Evolutionary conservation across 257 asterid species (phyloP), one percentile per base, ranked within the genome.

Genomic region (Fraxinus quadrangulata): DNA sequence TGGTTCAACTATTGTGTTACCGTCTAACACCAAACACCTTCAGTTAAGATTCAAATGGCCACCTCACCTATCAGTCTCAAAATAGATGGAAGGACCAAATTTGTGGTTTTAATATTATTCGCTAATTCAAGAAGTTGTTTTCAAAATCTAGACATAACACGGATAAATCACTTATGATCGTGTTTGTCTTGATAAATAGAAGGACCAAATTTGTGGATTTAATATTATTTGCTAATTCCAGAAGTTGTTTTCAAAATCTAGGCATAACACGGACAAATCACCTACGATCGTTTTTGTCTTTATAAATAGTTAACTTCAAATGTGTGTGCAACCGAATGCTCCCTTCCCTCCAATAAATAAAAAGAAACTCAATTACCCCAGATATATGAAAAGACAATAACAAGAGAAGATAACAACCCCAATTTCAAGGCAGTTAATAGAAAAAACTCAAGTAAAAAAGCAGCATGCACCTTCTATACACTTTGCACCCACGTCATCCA

Each of bases 401-500:
- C 24, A 19, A 14, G 11, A 54, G 65, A 54, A 59, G 8, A 59
- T 59, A 21, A 9, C 11, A 21, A 59, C 67, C 67, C 67, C 26
- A 59, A 21, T 59, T 19, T 21, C 67, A 21, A 21, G 12, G 26
- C 30, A 59, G 13, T 59, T 59, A 59, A 59, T 21, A 59, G 26
- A 59, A 59, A 82, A 67, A 76, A 42, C 2, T 54, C 51, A 72
- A 24, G 75, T 39, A 47, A 78, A 72, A 77, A 59, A 42, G 19
- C 71, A 77, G 74, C 45, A 85, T 78, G 75, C 80, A 92, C 99
- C 98, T 93, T 89, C 89, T 75, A 96, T 82, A 78, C 94, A 83
- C 47, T 78, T 73, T 9, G 99, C 98, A 42, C 99, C 98, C 81
- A 93, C 97, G 80, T 96, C 98, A 80, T 90, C 92, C 87, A 96